A percentile compares a stretch with the other conserved stretches of the same genome.
phyloP scores from a whole-genome alignment of 1,284 basidiomycete genomes.

The Cryptococcus jaspeensis region DNA sequence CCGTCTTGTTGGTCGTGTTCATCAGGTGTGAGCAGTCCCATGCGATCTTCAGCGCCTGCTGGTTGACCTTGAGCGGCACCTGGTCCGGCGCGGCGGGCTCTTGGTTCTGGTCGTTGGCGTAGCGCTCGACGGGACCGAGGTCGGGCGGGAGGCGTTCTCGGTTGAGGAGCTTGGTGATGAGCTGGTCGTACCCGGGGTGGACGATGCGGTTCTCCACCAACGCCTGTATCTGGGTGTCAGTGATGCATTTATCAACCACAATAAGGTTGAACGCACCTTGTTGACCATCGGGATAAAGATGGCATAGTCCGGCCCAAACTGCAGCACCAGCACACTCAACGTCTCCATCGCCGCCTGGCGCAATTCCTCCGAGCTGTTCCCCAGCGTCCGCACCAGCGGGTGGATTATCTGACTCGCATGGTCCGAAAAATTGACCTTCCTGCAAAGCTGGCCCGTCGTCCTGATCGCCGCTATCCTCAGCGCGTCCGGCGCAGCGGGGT shows the following conservation, averaged over 20 bases:
- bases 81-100: slow-evolving; percentile 59
- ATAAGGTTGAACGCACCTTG: slow-evolving; percentile 61
- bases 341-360: slow-evolving; percentile 89
- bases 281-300: slow-evolving; percentile 97
- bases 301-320: slow-evolving; percentile 94
- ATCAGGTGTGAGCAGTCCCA: slow-evolving; percentile 87
- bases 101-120: slow-evolving; percentile 31
- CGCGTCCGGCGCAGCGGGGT: slow-evolving; percentile 68
- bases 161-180: slow-evolving; percentile 85
- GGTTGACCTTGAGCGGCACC: slow-evolving; percentile 90
- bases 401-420: slow-evolving; percentile 97
- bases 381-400: slow-evolving; percentile 85
- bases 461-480: slow-evolving; percentile 86
- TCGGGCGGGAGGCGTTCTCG: slow-evolving; percentile 83
- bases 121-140: slow-evolving; percentile 53
- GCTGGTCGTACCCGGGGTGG: slow-evolving; percentile 83
- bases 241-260: not conserved
- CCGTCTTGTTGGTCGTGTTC: slow-evolving; percentile 74
- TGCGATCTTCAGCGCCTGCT: slow-evolving; percentile 94
- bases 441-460: slow-evolving; percentile 86
- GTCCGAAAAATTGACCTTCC: slow-evolving; percentile 97
- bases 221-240: slow-evolving; percentile 57
- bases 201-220: slow-evolving; percentile 74
- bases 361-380: slow-evolving; percentile 73
- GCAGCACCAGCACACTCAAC: slow-evolving; percentile 84